Conservation (phyloP, 2,329 filamentous ascomycete genomes). For the Tolypocladium capitatum region DNA sequence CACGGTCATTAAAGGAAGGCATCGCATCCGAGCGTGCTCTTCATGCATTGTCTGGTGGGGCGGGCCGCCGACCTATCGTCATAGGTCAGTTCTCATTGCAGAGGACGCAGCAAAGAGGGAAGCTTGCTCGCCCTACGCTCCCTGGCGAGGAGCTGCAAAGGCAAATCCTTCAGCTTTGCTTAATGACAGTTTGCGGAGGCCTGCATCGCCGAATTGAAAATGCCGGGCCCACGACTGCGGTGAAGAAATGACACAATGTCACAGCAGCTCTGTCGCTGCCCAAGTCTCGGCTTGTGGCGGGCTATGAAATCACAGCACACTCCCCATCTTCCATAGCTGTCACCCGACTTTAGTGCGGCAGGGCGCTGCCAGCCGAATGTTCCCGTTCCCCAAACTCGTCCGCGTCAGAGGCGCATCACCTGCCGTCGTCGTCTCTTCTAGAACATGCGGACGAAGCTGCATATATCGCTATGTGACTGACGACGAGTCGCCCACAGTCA, state of each 20-base stretch:
- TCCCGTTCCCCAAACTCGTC: no score
- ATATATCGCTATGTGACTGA: neutral
- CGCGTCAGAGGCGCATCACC: neutral
- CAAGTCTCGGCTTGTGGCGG: neutral
- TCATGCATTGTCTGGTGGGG: no score
- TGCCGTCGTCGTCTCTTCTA: neutral
- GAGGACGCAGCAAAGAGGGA: no score
- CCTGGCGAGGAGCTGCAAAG: no score
- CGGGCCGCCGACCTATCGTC: no score
- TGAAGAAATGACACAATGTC: neutral
- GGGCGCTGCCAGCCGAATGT: neutral
- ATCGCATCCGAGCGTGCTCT: no score
- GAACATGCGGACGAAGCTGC: neutral
- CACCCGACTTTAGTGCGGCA: neutral
- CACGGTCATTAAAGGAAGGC: no score
- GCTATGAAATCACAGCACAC: neutral
- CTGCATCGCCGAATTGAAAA: neutral
- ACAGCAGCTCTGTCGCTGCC: neutral
- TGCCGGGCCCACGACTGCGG: neutral
- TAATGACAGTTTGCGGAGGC: neutral
- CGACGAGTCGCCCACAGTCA: neutral
- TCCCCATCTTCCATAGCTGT: neutral
- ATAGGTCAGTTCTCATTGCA: no score
- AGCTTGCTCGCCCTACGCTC: no score
- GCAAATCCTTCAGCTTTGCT: no score